Evolutionary conservation across 345 rosid species (phyloP), one percentile per base, ranked within the genome.

Genomic region (Psidium friedrichsthalianum): DNA sequence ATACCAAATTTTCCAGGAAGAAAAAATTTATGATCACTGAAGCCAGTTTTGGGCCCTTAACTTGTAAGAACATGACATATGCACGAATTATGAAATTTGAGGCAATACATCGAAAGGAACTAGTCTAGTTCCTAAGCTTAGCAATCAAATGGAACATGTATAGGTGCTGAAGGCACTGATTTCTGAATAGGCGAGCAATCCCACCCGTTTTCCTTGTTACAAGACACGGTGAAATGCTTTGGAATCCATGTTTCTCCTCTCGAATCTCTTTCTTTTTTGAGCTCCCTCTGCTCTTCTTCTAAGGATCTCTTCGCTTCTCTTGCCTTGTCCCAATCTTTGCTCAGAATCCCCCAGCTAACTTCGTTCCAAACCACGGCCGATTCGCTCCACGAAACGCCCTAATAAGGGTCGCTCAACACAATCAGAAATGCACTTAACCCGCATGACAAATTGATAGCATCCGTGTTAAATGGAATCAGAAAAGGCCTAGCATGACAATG

Each of bases 321-420:
- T 42, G 98, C 98, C 90, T 90, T 93, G 85, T 90, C 93, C 98
- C 98, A 97, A 3, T 95, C 94, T 40, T 89, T 85, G 49, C 32
- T 91, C 82, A 95, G 64, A 15, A 97, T 93, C 49, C 87, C 93
- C 87, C 85, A 88, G 91, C 93, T 95, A 59, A 93, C 92, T 85
- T 87, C 90, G 25, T 94, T 87, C 99, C 99, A 95, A 25, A 97
- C 96, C n/a, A 82, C 84, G 2, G 91, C 92, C 0, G 99, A 95
- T 90, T 97, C 98, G 29, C 87, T 93, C 83, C 83, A 55, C 87
- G 81, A 83, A 83, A 97, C 88, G 47, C 88, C 94, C 99, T 97
- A 52, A 83, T 8, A 5, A 55, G 32, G 78, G 78, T 69, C 32
- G 78, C 47, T 32, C 13, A 8, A 69, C 78, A 83, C 81, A 83